A percentile compares a stretch with the other conserved stretches of the same genome.
These are phyloP conservation scores for Fusarium sororula DNA, from an alignment of 2,329 filamentous ascomycete species.

Conservation along the genomic window DNA sequence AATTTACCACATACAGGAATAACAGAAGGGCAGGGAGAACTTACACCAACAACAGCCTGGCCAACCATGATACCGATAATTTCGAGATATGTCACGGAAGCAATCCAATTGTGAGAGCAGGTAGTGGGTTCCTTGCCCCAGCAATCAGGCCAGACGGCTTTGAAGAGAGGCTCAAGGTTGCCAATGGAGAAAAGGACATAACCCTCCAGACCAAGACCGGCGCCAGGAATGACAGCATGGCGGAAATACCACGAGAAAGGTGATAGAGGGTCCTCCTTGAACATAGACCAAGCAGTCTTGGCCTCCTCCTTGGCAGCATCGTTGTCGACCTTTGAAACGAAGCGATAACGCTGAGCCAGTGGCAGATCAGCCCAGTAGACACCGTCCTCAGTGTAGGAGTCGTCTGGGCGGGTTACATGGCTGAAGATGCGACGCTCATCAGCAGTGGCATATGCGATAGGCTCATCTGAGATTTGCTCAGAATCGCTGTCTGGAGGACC, in stretches of 20 bases:
- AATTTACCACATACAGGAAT: neutral
- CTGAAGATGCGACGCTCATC: slow-evolving; percentile 74
- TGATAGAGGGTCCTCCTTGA: slow-evolving; percentile 85
- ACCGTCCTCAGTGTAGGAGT: slow-evolving; percentile 84
- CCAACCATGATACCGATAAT: slow-evolving; percentile 95
- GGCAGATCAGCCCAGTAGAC: slow-evolving; percentile 94
- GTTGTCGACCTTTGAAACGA: slow-evolving; percentile 78
- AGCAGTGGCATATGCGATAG: slow-evolving; percentile 53
- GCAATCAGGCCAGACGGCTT: slow-evolving; percentile 78
- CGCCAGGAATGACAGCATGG: slow-evolving; percentile 91
- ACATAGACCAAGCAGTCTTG: slow-evolving; percentile 74
- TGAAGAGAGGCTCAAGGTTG: slow-evolving; percentile 85
- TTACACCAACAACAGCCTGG: slow-evolving; percentile 85
- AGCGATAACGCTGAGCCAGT: slow-evolving; percentile 72
- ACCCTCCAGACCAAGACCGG: slow-evolving; percentile 90
- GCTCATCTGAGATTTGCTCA: slow-evolving; percentile 55
- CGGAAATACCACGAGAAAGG: slow-evolving; percentile 87
- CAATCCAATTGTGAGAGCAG: slow-evolving; percentile 83
- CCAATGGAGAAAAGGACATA: slow-evolving; percentile 98
- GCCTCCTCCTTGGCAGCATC: slow-evolving; percentile 76
- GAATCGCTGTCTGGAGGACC: slow-evolving; percentile 54
- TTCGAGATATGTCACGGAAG: slow-evolving; percentile 89
- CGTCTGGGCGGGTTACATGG: slow-evolving; percentile 84
- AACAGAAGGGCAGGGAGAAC: slow-evolving; percentile 37
- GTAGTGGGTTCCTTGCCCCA: slow-evolving; percentile 71